Percentiles rank a stretch among this genome's conserved stretches.
Evolutionary conservation across 306 rosid species (phyloP).

Genomic region (Mucuna pruriens): DNA sequence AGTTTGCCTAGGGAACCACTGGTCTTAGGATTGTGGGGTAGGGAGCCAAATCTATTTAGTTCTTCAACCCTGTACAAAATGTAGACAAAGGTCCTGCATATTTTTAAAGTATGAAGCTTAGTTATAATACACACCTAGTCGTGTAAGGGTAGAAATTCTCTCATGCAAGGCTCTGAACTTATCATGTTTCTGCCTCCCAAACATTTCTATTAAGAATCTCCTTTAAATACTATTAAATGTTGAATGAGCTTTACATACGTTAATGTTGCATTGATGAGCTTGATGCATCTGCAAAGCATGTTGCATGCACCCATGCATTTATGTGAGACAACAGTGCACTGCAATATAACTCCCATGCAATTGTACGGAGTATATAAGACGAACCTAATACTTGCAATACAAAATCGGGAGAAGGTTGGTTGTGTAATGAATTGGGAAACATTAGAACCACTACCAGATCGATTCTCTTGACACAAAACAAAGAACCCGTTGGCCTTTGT

Average conservation of each 20-base stretch:
- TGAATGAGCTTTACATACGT: conserved; percentile 94
- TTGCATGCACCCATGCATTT: conserved; percentile 84
- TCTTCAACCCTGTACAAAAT: too few species aligned
- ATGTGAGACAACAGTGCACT: conserved; percentile 83
- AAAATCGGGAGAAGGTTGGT: conserved; percentile 89
- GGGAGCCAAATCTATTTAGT: too few species aligned
- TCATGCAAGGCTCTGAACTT: too few species aligned
- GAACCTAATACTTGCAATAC: conserved; percentile 89
- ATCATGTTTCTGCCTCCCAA: too few species aligned
- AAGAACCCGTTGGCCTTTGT: conserved; percentile 75
- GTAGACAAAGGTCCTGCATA: too few species aligned
- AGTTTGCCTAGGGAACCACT: too few species aligned
- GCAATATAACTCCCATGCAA: conserved; percentile 93
- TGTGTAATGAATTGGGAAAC: conserved; percentile 78
- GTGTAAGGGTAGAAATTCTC: too few species aligned
- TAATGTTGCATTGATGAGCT: conserved; percentile 88
- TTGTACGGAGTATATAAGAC: conserved; percentile 82
- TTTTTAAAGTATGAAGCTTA: too few species aligned
- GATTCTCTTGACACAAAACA: conserved; percentile 68
- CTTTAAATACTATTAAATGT: conserved; percentile 86
- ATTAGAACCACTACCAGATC: conserved; percentile 58
- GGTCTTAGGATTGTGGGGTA: too few species aligned
- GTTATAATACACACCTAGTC: too few species aligned
- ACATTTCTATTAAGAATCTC: too few species aligned
- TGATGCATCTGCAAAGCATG: conserved; percentile 92